phyloP scores from a whole-genome alignment of 305 asterid species.

The Nicotiana rustica region DNA sequence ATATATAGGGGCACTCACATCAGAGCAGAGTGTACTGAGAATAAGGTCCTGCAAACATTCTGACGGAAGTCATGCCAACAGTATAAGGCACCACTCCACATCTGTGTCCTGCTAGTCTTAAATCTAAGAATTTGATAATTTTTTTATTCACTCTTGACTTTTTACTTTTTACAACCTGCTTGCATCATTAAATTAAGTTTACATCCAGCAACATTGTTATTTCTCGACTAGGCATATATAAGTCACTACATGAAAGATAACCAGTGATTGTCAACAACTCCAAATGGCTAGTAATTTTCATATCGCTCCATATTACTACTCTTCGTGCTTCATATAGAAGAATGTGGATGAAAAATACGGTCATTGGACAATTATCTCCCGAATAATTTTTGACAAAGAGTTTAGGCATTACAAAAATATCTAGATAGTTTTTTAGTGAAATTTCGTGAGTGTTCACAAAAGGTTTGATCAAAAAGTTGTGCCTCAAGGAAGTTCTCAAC shows the following conservation, averaged over 20 bases:
- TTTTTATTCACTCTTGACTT: neutral
- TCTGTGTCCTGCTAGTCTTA: neutral
- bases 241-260: conserved; percentile 28
- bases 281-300: conserved; percentile 16
- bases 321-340: conserved; percentile 13
- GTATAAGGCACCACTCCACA: neutral
- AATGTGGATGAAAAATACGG: neutral
- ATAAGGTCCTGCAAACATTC: neutral
- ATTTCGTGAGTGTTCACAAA: neutral
- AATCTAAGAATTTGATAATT: neutral
- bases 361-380: neutral
- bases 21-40: neutral
- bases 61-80: neutral
- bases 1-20: neutral
- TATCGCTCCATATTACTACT: neutral
- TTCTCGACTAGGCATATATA: neutral
- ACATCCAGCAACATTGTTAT: conserved; percentile 19
- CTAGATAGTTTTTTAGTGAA: neutral
- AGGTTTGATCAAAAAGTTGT: neutral
- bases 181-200: conserved; percentile 20
- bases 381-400: neutral
- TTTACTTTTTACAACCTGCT: neutral
- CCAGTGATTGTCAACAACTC: conserved; percentile 5
- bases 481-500: neutral
- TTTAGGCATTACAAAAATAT: conserved; percentile 14